Evolutionary conservation across 495 filamentous ascomycete genomes (phyloP).

Genomic region (Lasiosphaeris hirsuta): DNA sequence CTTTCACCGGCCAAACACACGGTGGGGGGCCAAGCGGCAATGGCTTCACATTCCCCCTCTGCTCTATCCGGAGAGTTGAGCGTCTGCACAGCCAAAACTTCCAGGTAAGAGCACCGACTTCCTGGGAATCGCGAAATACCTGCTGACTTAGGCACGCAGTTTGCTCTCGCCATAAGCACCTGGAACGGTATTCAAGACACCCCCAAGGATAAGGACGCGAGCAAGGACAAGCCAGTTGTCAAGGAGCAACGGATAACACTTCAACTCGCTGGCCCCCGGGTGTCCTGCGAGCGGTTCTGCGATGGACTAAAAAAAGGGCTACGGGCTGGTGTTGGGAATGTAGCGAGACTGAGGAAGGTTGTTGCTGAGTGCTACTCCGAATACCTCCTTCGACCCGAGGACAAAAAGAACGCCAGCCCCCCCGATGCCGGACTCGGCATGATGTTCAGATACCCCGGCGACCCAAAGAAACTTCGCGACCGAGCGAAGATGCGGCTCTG

Average conservation of each 20-base stretch:
- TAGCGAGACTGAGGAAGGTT: conserved; percentile 74
- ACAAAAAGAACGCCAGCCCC: conserved; percentile 55
- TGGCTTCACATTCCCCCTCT: conserved; percentile 94
- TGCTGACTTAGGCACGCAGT: conserved; percentile 42
- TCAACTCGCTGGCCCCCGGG: conserved; percentile 82
- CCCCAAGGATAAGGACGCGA: conserved; percentile 39
- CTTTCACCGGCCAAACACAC: conserved; percentile 84
- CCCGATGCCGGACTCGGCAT: conserved; percentile 92
- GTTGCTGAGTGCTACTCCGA: conserved; percentile 87
- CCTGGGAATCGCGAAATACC: not conserved
- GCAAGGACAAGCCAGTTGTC: conserved; percentile 49
- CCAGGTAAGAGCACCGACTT: conserved; percentile 39
- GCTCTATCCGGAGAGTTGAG: conserved; percentile 86
- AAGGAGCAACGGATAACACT: conserved; percentile 80
- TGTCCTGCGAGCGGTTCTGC: conserved; percentile 90
- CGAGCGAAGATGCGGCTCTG: conserved; percentile 95
- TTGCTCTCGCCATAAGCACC: conserved; percentile 89
- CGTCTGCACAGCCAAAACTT: conserved; percentile 84
- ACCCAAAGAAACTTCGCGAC: conserved; percentile 92
- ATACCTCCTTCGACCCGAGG: conserved; percentile 68
- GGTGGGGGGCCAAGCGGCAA: conserved; percentile 91
- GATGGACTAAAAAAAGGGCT: conserved; percentile 89
- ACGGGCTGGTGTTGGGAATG: conserved; percentile 77
- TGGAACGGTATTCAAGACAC: conserved; percentile 77
- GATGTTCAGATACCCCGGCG: conserved; percentile 91